Base-by-base conservation (phyloP, 352 stramenopile species). In the Phytophthora niederhauseri region DNA sequence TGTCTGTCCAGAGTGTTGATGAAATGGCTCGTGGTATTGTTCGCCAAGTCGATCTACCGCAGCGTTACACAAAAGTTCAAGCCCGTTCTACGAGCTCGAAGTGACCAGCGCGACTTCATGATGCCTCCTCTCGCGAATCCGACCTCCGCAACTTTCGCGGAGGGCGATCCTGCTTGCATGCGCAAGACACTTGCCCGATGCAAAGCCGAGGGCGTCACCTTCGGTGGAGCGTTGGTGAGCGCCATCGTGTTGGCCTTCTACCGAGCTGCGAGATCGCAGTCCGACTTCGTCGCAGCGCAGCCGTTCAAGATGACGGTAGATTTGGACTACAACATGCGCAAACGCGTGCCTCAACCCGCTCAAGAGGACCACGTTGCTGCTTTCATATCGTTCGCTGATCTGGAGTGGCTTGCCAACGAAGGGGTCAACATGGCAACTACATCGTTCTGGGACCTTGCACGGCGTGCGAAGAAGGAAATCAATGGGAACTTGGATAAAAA, bases 281-380 rank as follows among this genome's bases (percentile, higher is more conserved):
- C 55, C 48, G 52, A 5, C 26, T 68, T 68, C 20, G 54, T 63
- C 11, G 17, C 59, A 38, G 43, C 36, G 17, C 28, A 77, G 36
- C 70, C 61, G 6, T 85, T 87, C 55, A 79, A 80, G 61, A 34
- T 87, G 2, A 28, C 34, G 30, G 52, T 68, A 31, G 60, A 78
- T 43, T 58, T 80, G 64, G 66, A 79, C 58, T 78, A 81, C 49
- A 79, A 85, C 56, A 85, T 87, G 79, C 76, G 79, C 34, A 51
- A 63, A 19, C 76, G 76, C 49, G 64, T 85, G 14, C 61, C 73
- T 0, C 52, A 56, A 15, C 66, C 69, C 0, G 59, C 70, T 17
- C 34, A 71, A 19, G 46, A 66, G 36, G 64, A 73, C 6, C 49
- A 57, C 2, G 66, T 87, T 7, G 79, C 77, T 26, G 58, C 63